phyloP scores from a whole-genome alignment of 2,329 filamentous ascomycete genomes.

The Epicoccum sorghinum region DNA sequence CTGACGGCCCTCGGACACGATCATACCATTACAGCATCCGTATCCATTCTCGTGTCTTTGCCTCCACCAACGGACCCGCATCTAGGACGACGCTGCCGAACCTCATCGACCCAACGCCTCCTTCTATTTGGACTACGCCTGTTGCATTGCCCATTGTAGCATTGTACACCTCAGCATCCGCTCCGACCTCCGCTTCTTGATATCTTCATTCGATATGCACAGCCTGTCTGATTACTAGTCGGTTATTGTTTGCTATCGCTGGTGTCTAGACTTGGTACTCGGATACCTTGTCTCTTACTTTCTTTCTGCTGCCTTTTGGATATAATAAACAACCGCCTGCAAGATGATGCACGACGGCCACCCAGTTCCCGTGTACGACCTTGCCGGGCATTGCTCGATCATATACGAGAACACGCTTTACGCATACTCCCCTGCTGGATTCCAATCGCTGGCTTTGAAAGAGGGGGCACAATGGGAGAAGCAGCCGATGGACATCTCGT shows the following conservation, averaged over 20 bases:
- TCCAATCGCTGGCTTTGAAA: slow-evolving; percentile 74
- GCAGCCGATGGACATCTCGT: slow-evolving; percentile 69
- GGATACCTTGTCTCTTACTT: slow-evolving; percentile 25
- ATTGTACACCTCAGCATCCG: slow-evolving; percentile 4
- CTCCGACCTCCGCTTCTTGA: slow-evolving; percentile 5
- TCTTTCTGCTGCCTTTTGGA: slow-evolving; percentile 14
- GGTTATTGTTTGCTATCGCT: slow-evolving; percentile 25
- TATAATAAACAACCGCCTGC: slow-evolving; percentile 15
- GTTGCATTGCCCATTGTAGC: slow-evolving; percentile 4
- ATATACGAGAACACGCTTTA: slow-evolving; percentile 84
- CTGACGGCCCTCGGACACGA: slow-evolving; percentile 11
- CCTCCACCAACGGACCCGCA: slow-evolving; percentile 3
- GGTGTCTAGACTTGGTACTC: slow-evolving; percentile 25
- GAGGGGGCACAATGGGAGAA: slow-evolving; percentile 74
- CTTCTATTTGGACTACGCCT: not conserved
- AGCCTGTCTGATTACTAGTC: slow-evolving; percentile 29
- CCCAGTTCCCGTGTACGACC: slow-evolving; percentile 70
- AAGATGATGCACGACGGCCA: slow-evolving; percentile 64
- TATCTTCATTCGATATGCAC: slow-evolving; percentile 38
- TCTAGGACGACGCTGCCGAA: slow-evolving; percentile 2
- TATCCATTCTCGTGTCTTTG: slow-evolving; percentile 5
- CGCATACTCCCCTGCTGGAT: slow-evolving; percentile 75
- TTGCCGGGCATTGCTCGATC: slow-evolving; percentile 81
- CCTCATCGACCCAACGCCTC: slow-evolving; percentile 4
- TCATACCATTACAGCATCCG: slow-evolving; percentile 9